Evolutionary conservation across 2,329 filamentous ascomycete genomes (phyloP).

Genomic region (Neopestalotiopsis clavispora): DNA sequence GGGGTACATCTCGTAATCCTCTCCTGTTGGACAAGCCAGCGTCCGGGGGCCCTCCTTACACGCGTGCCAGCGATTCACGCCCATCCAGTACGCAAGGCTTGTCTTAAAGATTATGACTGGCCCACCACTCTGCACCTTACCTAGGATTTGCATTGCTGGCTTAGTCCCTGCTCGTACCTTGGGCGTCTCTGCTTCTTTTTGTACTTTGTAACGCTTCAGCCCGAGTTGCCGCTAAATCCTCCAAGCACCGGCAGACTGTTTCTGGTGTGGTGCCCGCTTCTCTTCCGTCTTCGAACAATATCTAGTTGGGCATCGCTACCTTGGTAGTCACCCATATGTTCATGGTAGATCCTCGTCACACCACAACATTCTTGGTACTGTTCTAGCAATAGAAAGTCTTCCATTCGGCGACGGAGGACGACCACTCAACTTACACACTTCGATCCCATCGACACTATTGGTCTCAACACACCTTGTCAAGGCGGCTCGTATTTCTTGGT

Average conservation of each 20-base stretch:
- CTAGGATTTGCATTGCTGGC: conserved; percentile 34
- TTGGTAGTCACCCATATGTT: background rate
- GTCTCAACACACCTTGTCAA: background rate
- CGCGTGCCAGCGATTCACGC: conserved; percentile 35
- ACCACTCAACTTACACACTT: background rate
- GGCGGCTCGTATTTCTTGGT: background rate
- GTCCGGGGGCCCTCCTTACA: conserved; percentile 33
- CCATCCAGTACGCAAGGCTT: conserved; percentile 44
- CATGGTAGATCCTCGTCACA: background rate
- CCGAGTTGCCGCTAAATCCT: conserved; percentile 27
- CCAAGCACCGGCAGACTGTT: background rate
- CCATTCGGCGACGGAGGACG: background rate
- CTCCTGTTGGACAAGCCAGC: background rate
- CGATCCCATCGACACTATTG: background rate
- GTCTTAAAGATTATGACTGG: conserved; percentile 43
- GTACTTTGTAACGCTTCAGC: conserved; percentile 36
- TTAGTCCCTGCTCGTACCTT: conserved; percentile 1
- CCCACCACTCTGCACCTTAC: conserved; percentile 41
- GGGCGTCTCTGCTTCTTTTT: conserved; percentile 18
- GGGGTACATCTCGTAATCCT: background rate
- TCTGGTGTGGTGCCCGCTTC: background rate
- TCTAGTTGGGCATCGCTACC: conserved; percentile 2
- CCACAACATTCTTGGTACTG: background rate
- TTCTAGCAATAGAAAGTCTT: background rate
- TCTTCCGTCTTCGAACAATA: background rate